Base-by-base conservation (phyloP, 208 protist genomes). In the Strigomonas culicis region DNA sequence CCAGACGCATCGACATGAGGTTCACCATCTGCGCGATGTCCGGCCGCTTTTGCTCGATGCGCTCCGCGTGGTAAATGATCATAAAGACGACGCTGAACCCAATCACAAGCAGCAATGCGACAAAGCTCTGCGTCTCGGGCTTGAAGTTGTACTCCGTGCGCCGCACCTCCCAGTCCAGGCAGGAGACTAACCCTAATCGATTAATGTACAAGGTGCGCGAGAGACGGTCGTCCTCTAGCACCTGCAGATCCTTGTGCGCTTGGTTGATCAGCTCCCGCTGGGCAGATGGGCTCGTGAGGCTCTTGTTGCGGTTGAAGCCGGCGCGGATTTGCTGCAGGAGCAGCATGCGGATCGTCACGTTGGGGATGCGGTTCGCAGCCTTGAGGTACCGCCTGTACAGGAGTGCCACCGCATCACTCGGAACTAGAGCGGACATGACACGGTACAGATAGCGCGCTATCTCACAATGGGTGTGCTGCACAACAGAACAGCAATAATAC, bases 321-420 rank as follows among this genome's bases (percentile, higher is more conserved):
- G 71, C 72, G 21, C 88, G 80, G 34, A 95, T 67, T 59, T 95
- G 88, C 77, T 92, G 85, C 30, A 95, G 63, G 24, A 95, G 67
- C 39, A 95, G 66, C 88, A 92, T 92, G 32, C 88, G 88, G 24
- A 95, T 92, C 1, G 88, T 95, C 7, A 92, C 86, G 63, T 92
- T 95, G 28, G 88, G 85, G 30, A 95, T 90, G 39, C 76, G 68
- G 44, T 92, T 90, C 8, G 88, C 75, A 1, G 88, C 73, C 59
- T 95, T 95, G 55, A 95, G 64, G 50, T 95, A 95, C n/a, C 88
- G 85, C 22, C 88, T 59, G 61, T 95, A 92, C n/a, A 95, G 73
- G 44, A 95, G 70, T 27, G 81, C 69, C 21, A 95, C 86, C 15
- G 88, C 88, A 65, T 91, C 85, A n/a, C 79, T 71, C 3, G 88